Base-by-base conservation (phyloP, 169 alveolate species). In the Condylostoma magnum region DNA sequence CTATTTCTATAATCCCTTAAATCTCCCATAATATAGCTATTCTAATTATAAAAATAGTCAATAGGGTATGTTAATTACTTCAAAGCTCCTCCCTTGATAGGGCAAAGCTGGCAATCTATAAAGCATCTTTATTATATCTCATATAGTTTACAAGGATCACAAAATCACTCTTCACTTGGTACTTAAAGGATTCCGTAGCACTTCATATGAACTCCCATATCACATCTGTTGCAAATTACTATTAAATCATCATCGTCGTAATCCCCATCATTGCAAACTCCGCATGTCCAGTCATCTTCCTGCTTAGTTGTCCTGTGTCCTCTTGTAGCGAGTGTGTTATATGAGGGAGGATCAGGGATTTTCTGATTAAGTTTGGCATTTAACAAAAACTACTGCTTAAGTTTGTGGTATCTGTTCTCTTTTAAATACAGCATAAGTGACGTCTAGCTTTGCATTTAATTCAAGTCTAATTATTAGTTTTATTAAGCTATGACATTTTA, bases 131-230 rank as follows among this genome's bases (percentile, higher is more conserved):
- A 30, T 1, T 60, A 31, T 10, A 10, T 41, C 1, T 4, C 34
- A 27, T n/a, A 15, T 31, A 12, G n/a, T 6, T 33, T 8, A 3
- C 71, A 60, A 0, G 46, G 56, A n/a, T 60, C 46, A 27, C 71
- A 60, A 18, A 37, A 6, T 53, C 79, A 70, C 22, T 70, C 79
- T 18, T 28, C 50, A 20, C 55, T 74, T n/a, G 79, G 79, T 31
- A 70, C 76, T 30, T 37, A 20, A 10, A 57, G 56, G 28, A 70
- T 68, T 50, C 79, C 79, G 41, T 70, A 70, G 4, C 79, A 70
- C 27, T 70, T 70, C 79, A 63, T 63, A 34, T 70, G 79, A 20
- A 57, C 76, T 8, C 77, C 79, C 43, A 70, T 63, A 30, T 70
- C 65, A 36, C 79, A 70, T 28, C 33, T 68, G 15, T 41, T 34